Conservation (phyloP, 306 rosid genomes). For the Begonia masoniana region DNA sequence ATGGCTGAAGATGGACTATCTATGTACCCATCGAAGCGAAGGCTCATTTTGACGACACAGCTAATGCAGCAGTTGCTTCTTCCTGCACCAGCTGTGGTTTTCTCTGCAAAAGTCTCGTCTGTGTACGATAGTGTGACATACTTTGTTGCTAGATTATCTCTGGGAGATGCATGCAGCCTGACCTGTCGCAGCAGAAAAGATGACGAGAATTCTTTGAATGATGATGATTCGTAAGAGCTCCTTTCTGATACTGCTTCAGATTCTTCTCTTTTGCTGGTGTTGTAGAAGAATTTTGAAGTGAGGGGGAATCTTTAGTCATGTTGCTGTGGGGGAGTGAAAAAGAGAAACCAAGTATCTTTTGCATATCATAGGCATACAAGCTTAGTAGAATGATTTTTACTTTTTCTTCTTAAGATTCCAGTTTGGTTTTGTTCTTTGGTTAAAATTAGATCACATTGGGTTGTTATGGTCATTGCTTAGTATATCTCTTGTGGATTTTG, state of each 20-base stretch:
- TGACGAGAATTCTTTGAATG: constrained; percentile 2
- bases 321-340: no score
- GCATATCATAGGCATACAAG: no score
- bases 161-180: constrained; percentile 44
- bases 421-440: no score
- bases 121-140: constrained; percentile 25
- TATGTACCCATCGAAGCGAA: constrained; percentile 27
- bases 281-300: no score
- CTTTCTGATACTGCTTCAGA: not conserved
- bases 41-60: constrained; percentile 33
- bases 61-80: constrained; percentile 35
- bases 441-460: no score
- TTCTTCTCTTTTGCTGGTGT: no score
- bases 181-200: constrained; percentile 12
- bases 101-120: constrained; percentile 27
- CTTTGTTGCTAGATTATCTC: constrained; percentile 23
- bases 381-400: no score
- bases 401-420: no score
- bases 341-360: no score
- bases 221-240: constrained; percentile 22
- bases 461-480: no score
- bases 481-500: constrained; percentile 3
- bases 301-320: no score
- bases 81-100: constrained; percentile 26
- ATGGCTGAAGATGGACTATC: constrained; percentile 19